Evolutionary conservation across 495 filamentous ascomycete species (phyloP).

Genomic region (Monascus purpureus): DNA sequence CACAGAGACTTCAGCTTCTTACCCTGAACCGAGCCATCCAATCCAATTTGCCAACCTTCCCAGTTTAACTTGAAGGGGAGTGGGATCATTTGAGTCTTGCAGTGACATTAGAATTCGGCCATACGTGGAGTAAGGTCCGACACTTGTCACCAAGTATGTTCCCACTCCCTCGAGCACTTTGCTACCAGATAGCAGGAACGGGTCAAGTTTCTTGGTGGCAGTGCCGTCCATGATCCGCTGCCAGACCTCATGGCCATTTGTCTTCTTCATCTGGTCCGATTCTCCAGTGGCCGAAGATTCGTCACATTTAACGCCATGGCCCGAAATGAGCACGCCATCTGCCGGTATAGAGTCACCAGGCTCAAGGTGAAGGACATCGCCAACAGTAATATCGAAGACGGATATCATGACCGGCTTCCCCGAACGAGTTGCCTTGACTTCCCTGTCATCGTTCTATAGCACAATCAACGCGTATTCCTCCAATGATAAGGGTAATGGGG

Average conservation of each 20-base stretch:
- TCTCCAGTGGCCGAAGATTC: constrained; percentile 58
- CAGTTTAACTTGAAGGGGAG: constrained; percentile 50
- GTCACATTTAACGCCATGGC: constrained; percentile 52
- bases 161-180: constrained; percentile 55
- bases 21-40: constrained; percentile 36
- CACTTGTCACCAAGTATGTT: constrained; percentile 49
- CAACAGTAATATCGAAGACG: constrained; percentile 55
- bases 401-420: constrained; percentile 60
- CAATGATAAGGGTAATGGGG: background rate
- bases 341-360: constrained; percentile 56
- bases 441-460: constrained; percentile 55
- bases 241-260: constrained; percentile 42
- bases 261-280: constrained; percentile 56
- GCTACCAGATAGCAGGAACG: constrained; percentile 48
- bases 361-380: constrained; percentile 59
- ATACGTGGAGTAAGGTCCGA: constrained; percentile 48
- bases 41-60: constrained; percentile 52
- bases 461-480: constrained; percentile 3
- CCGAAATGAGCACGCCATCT: constrained; percentile 48
- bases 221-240: constrained; percentile 39
- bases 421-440: constrained; percentile 64
- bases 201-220: constrained; percentile 44
- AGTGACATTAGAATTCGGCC: constrained; percentile 51
- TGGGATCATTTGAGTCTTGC: constrained; percentile 46
- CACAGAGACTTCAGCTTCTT: constrained; percentile 7